phyloP scores from a whole-genome alignment of 78 protist genomes.

The Guillardia theta region DNA sequence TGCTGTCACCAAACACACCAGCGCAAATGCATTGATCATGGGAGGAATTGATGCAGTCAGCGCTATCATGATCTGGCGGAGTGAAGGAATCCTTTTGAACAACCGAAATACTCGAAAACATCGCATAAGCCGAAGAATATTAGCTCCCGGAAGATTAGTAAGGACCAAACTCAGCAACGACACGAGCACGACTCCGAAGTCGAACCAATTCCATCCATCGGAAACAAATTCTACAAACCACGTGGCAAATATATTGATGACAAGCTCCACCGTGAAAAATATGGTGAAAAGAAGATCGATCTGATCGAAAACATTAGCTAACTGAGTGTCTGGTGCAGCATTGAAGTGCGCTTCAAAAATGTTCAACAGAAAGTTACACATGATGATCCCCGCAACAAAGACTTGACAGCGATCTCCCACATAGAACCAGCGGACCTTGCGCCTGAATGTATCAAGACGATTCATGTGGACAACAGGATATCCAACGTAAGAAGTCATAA shows the following conservation, averaged over 20 bases:
- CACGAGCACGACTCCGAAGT: neutral
- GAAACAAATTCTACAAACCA: neutral
- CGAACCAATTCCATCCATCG: conserved; percentile 30
- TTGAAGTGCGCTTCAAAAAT: neutral
- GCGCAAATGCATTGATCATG: neutral
- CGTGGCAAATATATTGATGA: neutral
- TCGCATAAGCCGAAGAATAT: neutral
- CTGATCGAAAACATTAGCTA: neutral
- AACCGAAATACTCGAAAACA: conserved; percentile 11
- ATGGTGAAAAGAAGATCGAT: neutral
- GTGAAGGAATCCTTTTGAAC: conserved; percentile 13
- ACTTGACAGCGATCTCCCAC: conserved; percentile 15
- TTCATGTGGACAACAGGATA: neutral
- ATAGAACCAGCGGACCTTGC: conserved; percentile 7
- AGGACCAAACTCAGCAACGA: neutral
- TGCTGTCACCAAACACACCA: neutral
- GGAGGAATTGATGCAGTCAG: neutral
- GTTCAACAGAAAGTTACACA: neutral
- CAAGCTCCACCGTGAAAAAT: neutral
- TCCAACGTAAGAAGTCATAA: neutral
- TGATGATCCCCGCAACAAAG: neutral
- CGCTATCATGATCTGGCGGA: neutral
- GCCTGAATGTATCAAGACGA: neutral
- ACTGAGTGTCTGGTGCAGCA: neutral
- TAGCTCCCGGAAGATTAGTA: neutral